Base-by-base conservation (phyloP, 495 filamentous ascomycete species). In the Penicillium waksmanii region DNA sequence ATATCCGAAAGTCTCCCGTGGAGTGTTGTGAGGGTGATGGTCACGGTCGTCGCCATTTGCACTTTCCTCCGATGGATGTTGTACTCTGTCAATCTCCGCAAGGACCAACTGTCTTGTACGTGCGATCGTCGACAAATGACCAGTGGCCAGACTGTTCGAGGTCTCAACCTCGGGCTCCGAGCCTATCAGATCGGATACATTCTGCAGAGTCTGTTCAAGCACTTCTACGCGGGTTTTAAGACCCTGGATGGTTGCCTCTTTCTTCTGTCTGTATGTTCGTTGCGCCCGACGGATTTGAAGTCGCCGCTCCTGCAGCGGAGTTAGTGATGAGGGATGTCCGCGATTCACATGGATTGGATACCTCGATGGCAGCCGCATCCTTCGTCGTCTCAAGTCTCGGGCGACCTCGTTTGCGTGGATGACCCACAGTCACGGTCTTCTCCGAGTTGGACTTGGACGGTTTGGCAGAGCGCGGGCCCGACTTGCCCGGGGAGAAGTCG, bases 271-370 rank as follows among this genome's bases (percentile, higher is more conserved):
- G 66, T 96, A 96, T 0, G 92, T 92, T 47, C 91, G 81, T 62
- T 96, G 92, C 5, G 92, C 92, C 52, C 92, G 82, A 38, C 92
- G 85, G 56, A 96, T 92, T 73, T 96, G 92, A 7, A 90, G 92
- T 49, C 92, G 84, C 38, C 92, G 87, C 59, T 70, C 70, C 73
- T 76, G 33, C 17, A 35, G 31, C 17, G 17, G 42, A 44, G 42
- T 44, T n/a, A 44, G 42, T 10, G 1, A 19, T 43, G 40, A n/a
- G 42, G 42, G 42, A 19, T 44, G 21, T 17, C 8, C 21, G 47
- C 19, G 17, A 27, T 25, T 25, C 10, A n/a, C 9, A 2, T 55
- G 23, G 42, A 44, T 19, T 3, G 33, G 35, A 34, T 64, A 71
- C 68, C 61, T 71, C 63, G 6, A 69, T 59, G 2, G 68, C 68